Evolutionary conservation across 106 monocot species (phyloP).

Genomic region (Dendrobium huoshanense): DNA sequence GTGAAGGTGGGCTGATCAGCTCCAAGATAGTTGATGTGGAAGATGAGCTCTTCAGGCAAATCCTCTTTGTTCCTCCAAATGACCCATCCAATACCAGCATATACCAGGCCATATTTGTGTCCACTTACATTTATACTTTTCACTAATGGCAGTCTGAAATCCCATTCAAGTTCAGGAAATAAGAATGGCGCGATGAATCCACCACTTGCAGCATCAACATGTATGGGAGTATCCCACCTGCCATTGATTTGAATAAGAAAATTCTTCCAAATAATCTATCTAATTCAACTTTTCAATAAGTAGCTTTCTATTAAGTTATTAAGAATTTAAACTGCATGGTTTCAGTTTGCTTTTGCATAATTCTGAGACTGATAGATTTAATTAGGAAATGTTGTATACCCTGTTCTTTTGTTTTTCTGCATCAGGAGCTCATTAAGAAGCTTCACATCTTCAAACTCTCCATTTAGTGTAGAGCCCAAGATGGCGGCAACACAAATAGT

Average conservation of each 20-base stretch:
- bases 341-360: not conserved
- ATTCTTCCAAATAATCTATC: not conserved
- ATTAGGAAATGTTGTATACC: constrained; percentile 13
- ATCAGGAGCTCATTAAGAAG: constrained; percentile 45
- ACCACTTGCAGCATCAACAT: constrained; percentile 92
- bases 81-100: constrained; percentile 83
- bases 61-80: constrained; percentile 93
- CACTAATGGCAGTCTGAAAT: constrained; percentile 78
- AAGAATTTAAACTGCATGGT: not conserved
- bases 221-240: constrained; percentile 83
- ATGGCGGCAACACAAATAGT: constrained; percentile 75
- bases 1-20: constrained; percentile 94
- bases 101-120: constrained; percentile 95
- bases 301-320: not conserved
- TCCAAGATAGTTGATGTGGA: constrained; percentile 90
- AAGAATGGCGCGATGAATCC: constrained; percentile 90
- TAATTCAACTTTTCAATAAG: not conserved
- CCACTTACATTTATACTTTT: constrained; percentile 96
- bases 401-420: constrained; percentile 50
- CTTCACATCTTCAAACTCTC: constrained; percentile 75
- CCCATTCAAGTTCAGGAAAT: constrained; percentile 89
- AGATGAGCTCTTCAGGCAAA: constrained; percentile 86
- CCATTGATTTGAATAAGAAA: not conserved
- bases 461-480: constrained; percentile 61
- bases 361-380: not conserved